Conservation (phyloP, 305 asterid species). For the Rubia occidens region DNA sequence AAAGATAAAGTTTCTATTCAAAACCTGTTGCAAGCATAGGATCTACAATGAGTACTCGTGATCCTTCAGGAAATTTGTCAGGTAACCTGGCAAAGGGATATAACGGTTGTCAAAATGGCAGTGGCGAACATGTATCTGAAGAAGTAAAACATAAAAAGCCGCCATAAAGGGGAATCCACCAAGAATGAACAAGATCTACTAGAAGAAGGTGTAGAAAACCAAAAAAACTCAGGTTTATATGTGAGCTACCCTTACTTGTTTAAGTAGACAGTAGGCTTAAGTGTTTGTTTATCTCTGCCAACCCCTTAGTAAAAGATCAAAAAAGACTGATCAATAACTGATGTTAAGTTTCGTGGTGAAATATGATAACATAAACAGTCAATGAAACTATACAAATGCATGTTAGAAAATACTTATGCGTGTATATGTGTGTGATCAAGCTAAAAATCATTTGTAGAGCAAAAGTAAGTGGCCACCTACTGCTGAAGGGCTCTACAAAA, state of each 20-base stretch:
- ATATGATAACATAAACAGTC: neutral
- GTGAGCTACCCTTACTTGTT: conserved; percentile 63
- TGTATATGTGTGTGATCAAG: neutral
- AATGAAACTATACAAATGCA: neutral
- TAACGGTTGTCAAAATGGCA: conserved; percentile 13
- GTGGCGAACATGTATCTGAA: conserved; percentile 1
- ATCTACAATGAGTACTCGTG: conserved; percentile 69
- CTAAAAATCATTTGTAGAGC: neutral
- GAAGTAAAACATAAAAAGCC: neutral
- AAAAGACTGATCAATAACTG: conserved; percentile 19
- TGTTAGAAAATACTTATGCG: neutral
- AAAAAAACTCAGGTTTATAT: neutral
- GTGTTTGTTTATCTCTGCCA: conserved; percentile 85
- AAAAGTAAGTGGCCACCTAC: neutral
- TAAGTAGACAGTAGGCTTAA: conserved; percentile 76
- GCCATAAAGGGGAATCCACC: neutral
- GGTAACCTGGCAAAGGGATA: conserved; percentile 55
- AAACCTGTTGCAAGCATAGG: conserved; percentile 99
- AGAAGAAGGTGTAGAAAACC: neutral
- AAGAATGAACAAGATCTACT: neutral
- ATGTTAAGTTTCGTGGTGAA: neutral
- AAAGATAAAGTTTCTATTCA: neutral
- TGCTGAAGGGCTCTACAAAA: neutral
- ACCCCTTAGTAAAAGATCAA: conserved; percentile 41
- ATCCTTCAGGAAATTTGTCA: conserved; percentile 65